phyloP scores from a whole-genome alignment of 768 basidiomycete genomes.

The Cystobasidium tubakii region DNA sequence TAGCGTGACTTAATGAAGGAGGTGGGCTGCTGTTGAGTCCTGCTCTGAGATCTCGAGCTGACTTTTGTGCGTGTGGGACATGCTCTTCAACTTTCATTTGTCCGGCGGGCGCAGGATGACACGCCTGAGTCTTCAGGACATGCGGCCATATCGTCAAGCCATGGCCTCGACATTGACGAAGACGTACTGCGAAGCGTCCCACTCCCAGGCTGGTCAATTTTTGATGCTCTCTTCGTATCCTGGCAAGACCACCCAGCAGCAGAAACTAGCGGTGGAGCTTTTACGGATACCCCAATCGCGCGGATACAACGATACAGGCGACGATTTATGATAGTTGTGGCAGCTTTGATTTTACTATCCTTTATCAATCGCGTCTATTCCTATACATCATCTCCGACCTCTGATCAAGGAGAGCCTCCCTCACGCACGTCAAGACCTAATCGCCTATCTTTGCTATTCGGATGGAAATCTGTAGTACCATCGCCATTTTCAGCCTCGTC shows the following conservation, averaged over 20 bases:
- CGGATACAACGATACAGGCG: not conserved
- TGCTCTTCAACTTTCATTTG: no score
- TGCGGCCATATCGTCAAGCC: not conserved
- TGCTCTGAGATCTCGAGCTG: no score
- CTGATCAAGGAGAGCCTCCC: no score
- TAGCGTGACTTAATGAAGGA: not conserved
- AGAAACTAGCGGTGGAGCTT: conserved; percentile 7
- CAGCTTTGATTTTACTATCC: not conserved
- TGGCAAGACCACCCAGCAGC: conserved; percentile 2
- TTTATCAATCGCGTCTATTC: not conserved
- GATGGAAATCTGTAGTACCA: not conserved
- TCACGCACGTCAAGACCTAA: not conserved
- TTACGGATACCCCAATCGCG: not conserved
- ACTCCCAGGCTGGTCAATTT: conserved; percentile 15
- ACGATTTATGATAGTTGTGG: not conserved
- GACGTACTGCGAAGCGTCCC: conserved; percentile 11
- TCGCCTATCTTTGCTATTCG: not conserved
- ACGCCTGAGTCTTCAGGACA: not conserved
- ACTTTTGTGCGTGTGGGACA: no score
- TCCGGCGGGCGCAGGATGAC: conserved; percentile 1
- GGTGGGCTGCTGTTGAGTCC: not conserved
- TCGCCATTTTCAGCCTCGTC: not conserved
- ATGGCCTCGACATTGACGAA: not conserved
- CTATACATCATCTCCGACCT: not conserved
- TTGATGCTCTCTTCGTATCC: conserved; percentile 12